A percentile compares a stretch with the other conserved stretches of the same genome.
Conservation (phyloP, 495 filamentous ascomycete genomes). For the Hyphodiscus hymeniophilus region DNA sequence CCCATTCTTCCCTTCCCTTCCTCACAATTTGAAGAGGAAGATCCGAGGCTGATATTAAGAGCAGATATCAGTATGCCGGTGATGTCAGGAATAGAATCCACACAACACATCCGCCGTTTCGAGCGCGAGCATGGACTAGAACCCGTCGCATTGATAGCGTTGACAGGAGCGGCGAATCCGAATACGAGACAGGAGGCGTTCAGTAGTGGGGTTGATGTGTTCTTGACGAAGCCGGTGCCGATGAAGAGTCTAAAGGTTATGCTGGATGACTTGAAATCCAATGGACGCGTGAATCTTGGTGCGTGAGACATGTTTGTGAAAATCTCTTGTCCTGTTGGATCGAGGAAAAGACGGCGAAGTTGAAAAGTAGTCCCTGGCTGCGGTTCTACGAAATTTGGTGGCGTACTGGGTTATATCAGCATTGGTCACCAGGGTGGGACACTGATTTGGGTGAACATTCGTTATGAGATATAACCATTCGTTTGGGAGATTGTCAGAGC, state of each 20-base stretch:
- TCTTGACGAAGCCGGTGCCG: slow-evolving; percentile 62
- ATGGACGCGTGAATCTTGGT: slow-evolving; percentile 3
- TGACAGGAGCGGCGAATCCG: slow-evolving; percentile 60
- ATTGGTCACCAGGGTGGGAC: too few species aligned
- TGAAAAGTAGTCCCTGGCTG: too few species aligned
- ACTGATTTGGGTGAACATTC: too few species aligned
- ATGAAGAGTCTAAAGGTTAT: slow-evolving; percentile 22
- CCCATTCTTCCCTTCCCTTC: neutral
- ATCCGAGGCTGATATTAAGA: neutral
- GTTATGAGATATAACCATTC: too few species aligned
- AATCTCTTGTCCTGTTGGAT: too few species aligned
- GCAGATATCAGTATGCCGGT: slow-evolving; percentile 57
- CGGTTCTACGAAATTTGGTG: too few species aligned
- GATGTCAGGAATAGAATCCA: slow-evolving; percentile 54
- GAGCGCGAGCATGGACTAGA: slow-evolving; percentile 29
- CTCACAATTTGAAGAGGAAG: neutral
- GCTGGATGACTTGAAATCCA: slow-evolving; percentile 20
- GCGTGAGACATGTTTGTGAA: neutral
- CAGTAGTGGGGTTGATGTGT: slow-evolving; percentile 56
- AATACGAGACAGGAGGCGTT: slow-evolving; percentile 56
- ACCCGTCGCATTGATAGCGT: slow-evolving; percentile 53
- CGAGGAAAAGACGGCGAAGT: too few species aligned
- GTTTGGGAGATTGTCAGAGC: too few species aligned
- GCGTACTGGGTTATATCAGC: too few species aligned
- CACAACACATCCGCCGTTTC: slow-evolving; percentile 44